Conservation (phyloP, 2,329 filamentous ascomycete species). For the Fusarium sp. region DNA sequence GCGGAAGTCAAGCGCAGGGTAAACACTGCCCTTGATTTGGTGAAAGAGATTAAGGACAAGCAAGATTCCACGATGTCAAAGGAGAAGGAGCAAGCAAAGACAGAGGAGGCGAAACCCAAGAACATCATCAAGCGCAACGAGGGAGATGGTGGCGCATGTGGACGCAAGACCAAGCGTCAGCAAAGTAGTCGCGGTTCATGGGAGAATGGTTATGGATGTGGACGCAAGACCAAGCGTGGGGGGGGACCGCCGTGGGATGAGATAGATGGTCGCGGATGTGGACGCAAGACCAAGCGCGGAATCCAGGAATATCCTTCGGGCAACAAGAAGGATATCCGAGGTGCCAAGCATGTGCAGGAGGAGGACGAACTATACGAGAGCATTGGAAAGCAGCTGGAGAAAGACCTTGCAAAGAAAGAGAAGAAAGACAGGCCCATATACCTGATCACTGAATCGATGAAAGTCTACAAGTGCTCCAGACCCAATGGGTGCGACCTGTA, state of each 20-base stretch:
- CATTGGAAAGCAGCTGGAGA: background rate
- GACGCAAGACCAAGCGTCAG: background rate
- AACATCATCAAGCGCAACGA: background rate
- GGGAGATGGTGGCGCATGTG: background rate
- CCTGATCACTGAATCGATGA: conserved; percentile 3
- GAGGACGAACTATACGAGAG: conserved; percentile 20
- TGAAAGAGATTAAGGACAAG: background rate
- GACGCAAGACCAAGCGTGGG: background rate
- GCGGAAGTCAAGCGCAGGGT: background rate
- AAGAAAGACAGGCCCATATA: background rate
- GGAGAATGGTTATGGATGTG: background rate
- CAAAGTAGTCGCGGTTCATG: too few relatives aligned
- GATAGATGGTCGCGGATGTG: too few relatives aligned
- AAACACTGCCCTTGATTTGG: background rate
- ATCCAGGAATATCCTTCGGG: background rate
- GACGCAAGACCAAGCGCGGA: background rate
- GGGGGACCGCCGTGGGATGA: too few relatives aligned
- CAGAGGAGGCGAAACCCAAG: background rate
- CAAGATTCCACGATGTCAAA: background rate
- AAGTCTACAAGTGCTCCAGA: conserved; percentile 3
- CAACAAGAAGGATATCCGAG: background rate
- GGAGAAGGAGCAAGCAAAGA: background rate
- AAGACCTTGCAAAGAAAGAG: background rate
- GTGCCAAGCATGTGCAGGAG: background rate
- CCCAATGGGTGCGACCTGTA: background rate